Evolutionary conservation across 129 eudicot genomes (phyloP), one percentile per base, ranked within the genome.

Genomic region (Flaveria brownii): DNA sequence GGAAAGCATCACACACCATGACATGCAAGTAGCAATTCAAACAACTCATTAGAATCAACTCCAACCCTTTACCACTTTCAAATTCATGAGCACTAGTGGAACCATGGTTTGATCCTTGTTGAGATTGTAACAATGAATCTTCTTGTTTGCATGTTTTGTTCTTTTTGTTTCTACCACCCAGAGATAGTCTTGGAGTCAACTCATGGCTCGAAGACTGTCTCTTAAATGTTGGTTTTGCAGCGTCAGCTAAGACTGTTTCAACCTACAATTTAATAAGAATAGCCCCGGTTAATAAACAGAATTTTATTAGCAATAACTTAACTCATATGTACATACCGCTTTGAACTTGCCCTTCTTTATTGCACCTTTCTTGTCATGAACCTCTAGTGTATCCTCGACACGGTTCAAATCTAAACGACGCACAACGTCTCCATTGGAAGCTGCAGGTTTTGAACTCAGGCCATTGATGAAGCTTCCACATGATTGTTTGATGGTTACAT

Each of bases 1-100:
- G 81, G 43, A 23, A 16, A 22, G 20, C 46, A 52, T 68, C 68
- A 67, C 30, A 36, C 56, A 77, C 81, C 66, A 67, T 23, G 18
- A 77, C 81, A 77, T 77, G 77, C 14, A 73, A 6, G 25, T 42
- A 73, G 69, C 77, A 74, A 3, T 16, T 43, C 13, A 59, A 54
- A 60, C 78, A 74, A 28, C 70, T 60, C 70, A 74, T 74, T 25
- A 60, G 5, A 26, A 60, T 45, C 14, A 60, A 9, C 39, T 20
- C 20, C 3, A 55, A 5, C 68, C 23, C 55, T 43, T 25, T 1
- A 16, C 13, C 77, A 57, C 22, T n/a, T 56, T 9, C 55, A 67
- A 17, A 25, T 51, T 15, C 5, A 65, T 14, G 8, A 15, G 5
- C 15, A 12, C 17, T 45, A 8, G 50, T 45, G 3, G 50, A 41